A percentile compares a stretch with the other conserved stretches of the same genome.
phyloP scores from a whole-genome alignment of 345 rosid species.

The Odontarrhena argentea region DNA sequence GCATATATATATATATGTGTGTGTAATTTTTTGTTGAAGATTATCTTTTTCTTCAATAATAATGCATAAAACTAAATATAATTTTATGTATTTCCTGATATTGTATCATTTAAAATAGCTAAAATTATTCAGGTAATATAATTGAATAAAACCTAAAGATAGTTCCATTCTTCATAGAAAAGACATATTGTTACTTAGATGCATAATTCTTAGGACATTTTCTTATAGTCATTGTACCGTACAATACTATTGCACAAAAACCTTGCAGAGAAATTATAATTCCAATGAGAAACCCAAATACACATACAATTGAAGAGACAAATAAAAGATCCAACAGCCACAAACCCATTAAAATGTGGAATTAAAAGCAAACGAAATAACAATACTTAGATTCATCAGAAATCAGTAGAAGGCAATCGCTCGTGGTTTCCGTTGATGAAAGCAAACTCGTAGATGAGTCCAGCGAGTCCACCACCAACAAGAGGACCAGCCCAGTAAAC shows the following conservation, averaged over 20 bases:
- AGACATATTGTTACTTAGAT: no score
- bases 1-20: no score
- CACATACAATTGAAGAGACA: conserved; percentile 29
- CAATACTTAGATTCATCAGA: conserved; percentile 41
- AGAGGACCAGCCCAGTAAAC: conserved; percentile 94
- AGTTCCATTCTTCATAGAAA: no score
- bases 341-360: conserved; percentile 24
- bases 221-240: not conserved
- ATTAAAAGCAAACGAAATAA: conserved; percentile 29
- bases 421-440: conserved; percentile 65
- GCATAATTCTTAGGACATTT: no score
- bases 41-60: no score
- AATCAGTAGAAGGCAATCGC: conserved; percentile 69
- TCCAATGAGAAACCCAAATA: conserved; percentile 37
- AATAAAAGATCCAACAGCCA: conserved; percentile 37
- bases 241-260: conserved; percentile 21
- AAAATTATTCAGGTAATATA: no score
- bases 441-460: conserved; percentile 66
- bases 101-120: no score
- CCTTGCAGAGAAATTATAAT: conserved; percentile 23
- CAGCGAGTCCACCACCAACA: conserved; percentile 87
- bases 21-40: no score
- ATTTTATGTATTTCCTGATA: no score
- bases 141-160: no score
- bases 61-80: no score